Base-by-base conservation (phyloP, 208 protist genomes). In the Wallacemonas rigidus region DNA sequence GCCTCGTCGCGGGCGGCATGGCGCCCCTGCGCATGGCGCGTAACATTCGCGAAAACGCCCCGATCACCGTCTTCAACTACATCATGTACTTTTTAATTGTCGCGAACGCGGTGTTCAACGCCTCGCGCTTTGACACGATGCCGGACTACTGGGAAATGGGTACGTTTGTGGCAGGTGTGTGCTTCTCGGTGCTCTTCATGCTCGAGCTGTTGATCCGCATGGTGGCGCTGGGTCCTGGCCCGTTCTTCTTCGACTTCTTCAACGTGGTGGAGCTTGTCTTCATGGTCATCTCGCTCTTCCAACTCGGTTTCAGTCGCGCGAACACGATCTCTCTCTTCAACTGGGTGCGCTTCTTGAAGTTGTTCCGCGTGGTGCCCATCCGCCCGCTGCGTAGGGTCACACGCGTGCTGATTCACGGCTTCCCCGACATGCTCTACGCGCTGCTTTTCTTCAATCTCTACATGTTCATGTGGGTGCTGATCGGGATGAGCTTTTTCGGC, bases 401-500 rank as follows among this genome's bases (percentile, higher is more conserved):
- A 51, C 88, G 87, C n/a, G 92, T 97, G 77, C 77, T 96, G 36
- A 71, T 95, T 41, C 78, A 89, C 71, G 82, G 80, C 70, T 81
- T 95, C 71, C 80, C 83, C n/a, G 89, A 94, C 67, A 88, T 93
- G 63, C 50, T 85, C n/a, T 96, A 95, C 74, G 89, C 88, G 38
- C 67, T 95, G 26, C 58, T 93, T 69, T 86, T 98, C 74, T 95
- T 98, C 69, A 82, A 79, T n/a, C 53, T 97, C 44, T 97, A 95
- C 85, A 91, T 97, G 88, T 93, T 98, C 67, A 94, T 97, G 88
- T 93, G 88, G 89, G 74, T 95, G 64, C 71, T 98, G 9, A 76
- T 96, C 60, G 94, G 94, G 17, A 97, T 97, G 92, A 91, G 89
- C 78, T 94, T 98, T 54, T 97, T 98, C 60, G 94, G 94, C 71